Evolutionary conservation across 768 basidiomycete species (phyloP).

Genomic region (Termitomyces sp.): DNA sequence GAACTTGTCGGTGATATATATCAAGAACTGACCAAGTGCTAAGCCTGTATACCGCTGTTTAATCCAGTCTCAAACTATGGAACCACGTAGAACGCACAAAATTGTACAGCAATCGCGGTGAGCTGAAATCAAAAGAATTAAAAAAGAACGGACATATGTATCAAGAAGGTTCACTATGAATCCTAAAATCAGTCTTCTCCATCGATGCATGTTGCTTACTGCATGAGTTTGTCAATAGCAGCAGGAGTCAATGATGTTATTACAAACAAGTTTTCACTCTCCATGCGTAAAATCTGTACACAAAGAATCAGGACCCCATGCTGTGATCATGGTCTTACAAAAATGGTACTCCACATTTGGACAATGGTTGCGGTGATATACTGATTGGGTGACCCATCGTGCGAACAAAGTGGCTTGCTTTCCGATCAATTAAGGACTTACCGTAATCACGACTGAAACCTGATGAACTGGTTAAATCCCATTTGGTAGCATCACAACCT

Average conservation of each 20-base stretch:
- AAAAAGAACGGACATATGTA: neutral
- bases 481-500: neutral
- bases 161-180: neutral
- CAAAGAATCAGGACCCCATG: neutral
- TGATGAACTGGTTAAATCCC: neutral
- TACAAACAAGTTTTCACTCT: neutral
- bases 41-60: neutral
- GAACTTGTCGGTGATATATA: neutral
- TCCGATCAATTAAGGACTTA: neutral
- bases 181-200: neutral
- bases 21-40: neutral
- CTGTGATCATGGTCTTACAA: neutral
- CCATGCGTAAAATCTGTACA: neutral
- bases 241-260: neutral
- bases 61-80: neutral
- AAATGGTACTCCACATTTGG: neutral
- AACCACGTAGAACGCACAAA: neutral
- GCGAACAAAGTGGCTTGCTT: neutral
- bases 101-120: neutral
- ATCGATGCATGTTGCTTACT: neutral
- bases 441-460: neutral
- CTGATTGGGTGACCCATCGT: neutral
- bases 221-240: neutral
- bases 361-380: neutral
- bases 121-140: neutral